Evolutionary conservation across 2,329 filamentous ascomycete species (phyloP).

Genomic region (Ophiosphaerella herpotricha): DNA sequence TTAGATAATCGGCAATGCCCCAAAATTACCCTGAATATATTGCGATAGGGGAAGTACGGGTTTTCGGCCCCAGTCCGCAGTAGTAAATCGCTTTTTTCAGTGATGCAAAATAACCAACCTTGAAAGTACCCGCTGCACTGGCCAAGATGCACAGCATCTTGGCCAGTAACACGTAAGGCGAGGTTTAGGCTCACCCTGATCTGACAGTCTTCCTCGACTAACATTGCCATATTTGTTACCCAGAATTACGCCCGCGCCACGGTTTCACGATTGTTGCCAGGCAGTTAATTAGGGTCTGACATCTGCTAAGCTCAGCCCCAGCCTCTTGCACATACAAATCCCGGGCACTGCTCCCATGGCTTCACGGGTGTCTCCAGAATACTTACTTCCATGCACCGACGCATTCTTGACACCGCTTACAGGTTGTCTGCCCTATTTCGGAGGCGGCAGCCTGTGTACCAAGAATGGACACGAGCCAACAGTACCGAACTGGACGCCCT

Average conservation of each 20-base stretch:
- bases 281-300: too few relatives aligned
- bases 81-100: background rate
- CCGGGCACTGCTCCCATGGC: background rate
- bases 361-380: background rate
- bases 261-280: background rate
- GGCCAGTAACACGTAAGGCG: too few relatives aligned
- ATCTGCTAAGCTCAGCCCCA: too few relatives aligned
- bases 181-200: too few relatives aligned
- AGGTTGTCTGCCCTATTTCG: background rate
- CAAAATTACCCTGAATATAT: too few relatives aligned
- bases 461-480: constrained; percentile 1
- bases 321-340: too few relatives aligned
- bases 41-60: too few relatives aligned
- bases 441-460: background rate
- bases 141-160: too few relatives aligned
- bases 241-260: background rate
- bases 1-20: background rate
- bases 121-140: too few relatives aligned
- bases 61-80: too few relatives aligned
- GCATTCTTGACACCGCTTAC: background rate
- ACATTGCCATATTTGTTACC: background rate
- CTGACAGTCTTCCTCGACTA: too few relatives aligned
- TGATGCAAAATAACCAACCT: background rate
- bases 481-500: constrained; percentile 1
- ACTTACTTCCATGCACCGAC: background rate